A percentile compares a stretch with the other conserved stretches of the same genome.
Evolutionary conservation across 129 eudicot species (phyloP).

Genomic region (Escallonia rubra): DNA sequence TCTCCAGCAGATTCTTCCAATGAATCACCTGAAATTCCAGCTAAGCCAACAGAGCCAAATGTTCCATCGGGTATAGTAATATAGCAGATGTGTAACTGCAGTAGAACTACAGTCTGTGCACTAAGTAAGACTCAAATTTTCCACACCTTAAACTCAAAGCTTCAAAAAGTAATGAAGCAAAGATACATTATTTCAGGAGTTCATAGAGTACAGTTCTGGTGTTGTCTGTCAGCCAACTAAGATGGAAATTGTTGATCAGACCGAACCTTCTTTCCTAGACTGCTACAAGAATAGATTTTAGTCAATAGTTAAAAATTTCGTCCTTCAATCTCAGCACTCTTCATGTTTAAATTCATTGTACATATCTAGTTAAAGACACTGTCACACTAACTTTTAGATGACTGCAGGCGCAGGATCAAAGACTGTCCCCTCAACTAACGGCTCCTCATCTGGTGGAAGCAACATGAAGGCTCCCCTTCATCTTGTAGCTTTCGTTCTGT

Average conservation of each 20-base stretch:
- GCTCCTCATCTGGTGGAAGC: slow-evolving; percentile 34
- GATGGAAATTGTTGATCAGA: no score
- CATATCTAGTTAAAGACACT: not conserved
- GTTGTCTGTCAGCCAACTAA: no score
- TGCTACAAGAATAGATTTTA: no score
- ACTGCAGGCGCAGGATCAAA: slow-evolving; percentile 50
- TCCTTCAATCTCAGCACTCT: not conserved
- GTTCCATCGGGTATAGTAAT: slow-evolving; percentile 19
- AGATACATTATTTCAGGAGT: no score
- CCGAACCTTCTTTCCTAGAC: no score
- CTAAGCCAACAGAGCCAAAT: slow-evolving; percentile 5
- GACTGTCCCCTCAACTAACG: slow-evolving; percentile 51
- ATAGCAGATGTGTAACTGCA: not conserved
- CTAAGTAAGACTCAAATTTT: no score
- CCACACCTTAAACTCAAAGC: no score
- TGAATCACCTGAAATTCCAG: slow-evolving; percentile 12
- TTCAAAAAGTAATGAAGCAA: no score
- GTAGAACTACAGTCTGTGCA: not conserved
- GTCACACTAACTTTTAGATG: not conserved
- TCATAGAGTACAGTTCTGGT: no score
- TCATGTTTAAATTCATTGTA: not conserved
- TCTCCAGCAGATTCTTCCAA: slow-evolving; percentile 28
- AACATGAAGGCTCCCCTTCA: slow-evolving; percentile 29
- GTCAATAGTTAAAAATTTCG: not conserved
- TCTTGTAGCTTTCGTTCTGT: slow-evolving; percentile 29